Percentiles rank a stretch among this genome's conserved stretches.
These are phyloP conservation scores for Schizosaccharomyces versatilis DNA, from an alignment of 1,139 yeast genomes.

Conservation along the genomic window DNA sequence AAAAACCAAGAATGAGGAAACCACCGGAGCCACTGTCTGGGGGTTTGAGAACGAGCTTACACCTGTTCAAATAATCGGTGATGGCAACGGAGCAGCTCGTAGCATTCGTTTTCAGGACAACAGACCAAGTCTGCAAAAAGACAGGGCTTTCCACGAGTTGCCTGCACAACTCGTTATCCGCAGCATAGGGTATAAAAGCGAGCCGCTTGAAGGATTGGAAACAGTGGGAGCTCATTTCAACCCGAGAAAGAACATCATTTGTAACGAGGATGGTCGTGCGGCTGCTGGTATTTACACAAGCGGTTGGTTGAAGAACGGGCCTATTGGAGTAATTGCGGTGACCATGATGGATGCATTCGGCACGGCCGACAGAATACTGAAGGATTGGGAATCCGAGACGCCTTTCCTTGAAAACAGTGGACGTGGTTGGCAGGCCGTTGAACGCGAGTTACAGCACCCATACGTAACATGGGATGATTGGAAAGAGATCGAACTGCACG, in stretches of 20 bases:
- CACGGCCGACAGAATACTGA: conserved; percentile 43
- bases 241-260: conserved; percentile 28
- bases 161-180: conserved; percentile 51
- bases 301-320: conserved; percentile 79
- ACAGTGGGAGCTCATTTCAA: conserved; percentile 34
- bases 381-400: conserved; percentile 25
- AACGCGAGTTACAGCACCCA: conserved; percentile 5
- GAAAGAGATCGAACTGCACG: conserved; percentile 36
- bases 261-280: conserved; percentile 41
- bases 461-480: conserved; percentile 46
- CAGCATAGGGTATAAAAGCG: conserved; percentile 67
- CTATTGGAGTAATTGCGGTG: conserved; percentile 75
- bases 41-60: background rate
- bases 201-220: conserved; percentile 36
- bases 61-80: background rate
- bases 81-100: background rate
- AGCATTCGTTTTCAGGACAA: background rate
- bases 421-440: conserved; percentile 9
- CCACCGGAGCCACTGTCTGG: background rate
- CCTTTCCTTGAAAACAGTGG: conserved; percentile 11
- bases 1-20: conserved; percentile 10
- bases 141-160: background rate
- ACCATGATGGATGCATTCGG: conserved; percentile 73
- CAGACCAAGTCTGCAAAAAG: background rate
- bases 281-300: conserved; percentile 48